Evolutionary conservation across 768 basidiomycete genomes (phyloP), one percentile per base, ranked within the genome.

Genomic region (Lactarius hatsudake): DNA sequence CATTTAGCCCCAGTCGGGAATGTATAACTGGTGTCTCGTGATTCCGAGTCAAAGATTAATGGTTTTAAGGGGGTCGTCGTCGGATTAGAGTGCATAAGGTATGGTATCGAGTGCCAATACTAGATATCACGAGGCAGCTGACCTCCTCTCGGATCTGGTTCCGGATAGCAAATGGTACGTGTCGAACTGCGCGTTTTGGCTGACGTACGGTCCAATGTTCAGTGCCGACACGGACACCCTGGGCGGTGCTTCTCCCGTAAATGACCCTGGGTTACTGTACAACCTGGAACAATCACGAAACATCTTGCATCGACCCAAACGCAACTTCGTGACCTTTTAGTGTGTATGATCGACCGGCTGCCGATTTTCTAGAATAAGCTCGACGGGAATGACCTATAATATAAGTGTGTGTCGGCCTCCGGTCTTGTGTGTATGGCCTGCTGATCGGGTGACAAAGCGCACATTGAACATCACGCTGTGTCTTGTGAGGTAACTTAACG

Each of bases 401-500:
- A 17, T 40, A 38, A 23, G n/a, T 9, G 48, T 30, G 38, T 60
- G 38, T 23, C 17, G 18, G 5, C 15, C 26, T 13, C 12, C 45
- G 28, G 59, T 51, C 45, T 12, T n/a, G 30, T 23, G n/a, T 48
- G 17, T 54, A 42, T 34, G 59, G 23, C 53, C 36, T 40, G 59
- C 30, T 51, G 59, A 65, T 61, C 64, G 42, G 53, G 45, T 65
- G 64, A 55, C 40, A 53, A 42, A 42, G 59, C 58, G 40, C 40
- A 38, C 63, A 17, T 34, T 34, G 20, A 28, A 54, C 20, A 23
- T 59, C 64, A 65, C 64, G 40, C 55, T 40, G 38, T 65, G 40
- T 55, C 55, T 63, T 40, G 28, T 61, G 64, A 65, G 51, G 64
- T 60, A 60, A 65, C 26, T 59, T 23, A 59, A 65, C 40, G 64